These are phyloP conservation scores for Nakazawaea molendinolei DNA, from an alignment of 805 yeast species.

Conservation along the genomic window DNA sequence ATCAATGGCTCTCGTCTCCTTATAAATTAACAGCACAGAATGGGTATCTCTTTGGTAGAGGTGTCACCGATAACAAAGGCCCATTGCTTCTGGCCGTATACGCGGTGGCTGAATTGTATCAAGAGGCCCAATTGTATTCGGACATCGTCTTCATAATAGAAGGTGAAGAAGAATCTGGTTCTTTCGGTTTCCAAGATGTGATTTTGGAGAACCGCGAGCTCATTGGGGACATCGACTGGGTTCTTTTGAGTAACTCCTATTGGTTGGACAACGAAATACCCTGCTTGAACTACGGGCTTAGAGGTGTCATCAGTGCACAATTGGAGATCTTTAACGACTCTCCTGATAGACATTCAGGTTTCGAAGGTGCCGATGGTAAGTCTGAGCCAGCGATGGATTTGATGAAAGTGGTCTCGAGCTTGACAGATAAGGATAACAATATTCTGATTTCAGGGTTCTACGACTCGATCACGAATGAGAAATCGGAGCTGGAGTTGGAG, in stretches of 20 bases:
- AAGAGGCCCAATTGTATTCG: conserved; percentile 42
- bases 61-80: conserved; percentile 93
- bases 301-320: conserved; percentile 85
- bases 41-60: conserved; percentile 87
- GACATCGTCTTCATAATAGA: conserved; percentile 83
- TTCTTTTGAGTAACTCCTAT: conserved; percentile 81
- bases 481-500: conserved; percentile 45
- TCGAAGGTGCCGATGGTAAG: conserved; percentile 97
- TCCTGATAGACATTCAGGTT: conserved; percentile 94
- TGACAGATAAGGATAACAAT: conserved; percentile 50
- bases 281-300: conserved; percentile 86
- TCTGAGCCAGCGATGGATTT: conserved; percentile 88
- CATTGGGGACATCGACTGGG: conserved; percentile 82
- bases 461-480: conserved; percentile 53
- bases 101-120: conserved; percentile 70
- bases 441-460: conserved; percentile 66
- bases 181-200: conserved; percentile 72
- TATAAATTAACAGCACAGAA: conserved; percentile 67
- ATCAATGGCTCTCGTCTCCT: conserved; percentile 75
- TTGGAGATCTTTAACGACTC: conserved; percentile 63
- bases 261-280: conserved; percentile 91
- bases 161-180: conserved; percentile 95
- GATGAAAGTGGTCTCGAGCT: conserved; percentile 59
- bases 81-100: conserved; percentile 83
- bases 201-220: conserved; percentile 42